A percentile compares a stretch with the other conserved stretches of the same genome.
phyloP scores from a whole-genome alignment of 2,329 filamentous ascomycete genomes.

The Daldinia sp. region DNA sequence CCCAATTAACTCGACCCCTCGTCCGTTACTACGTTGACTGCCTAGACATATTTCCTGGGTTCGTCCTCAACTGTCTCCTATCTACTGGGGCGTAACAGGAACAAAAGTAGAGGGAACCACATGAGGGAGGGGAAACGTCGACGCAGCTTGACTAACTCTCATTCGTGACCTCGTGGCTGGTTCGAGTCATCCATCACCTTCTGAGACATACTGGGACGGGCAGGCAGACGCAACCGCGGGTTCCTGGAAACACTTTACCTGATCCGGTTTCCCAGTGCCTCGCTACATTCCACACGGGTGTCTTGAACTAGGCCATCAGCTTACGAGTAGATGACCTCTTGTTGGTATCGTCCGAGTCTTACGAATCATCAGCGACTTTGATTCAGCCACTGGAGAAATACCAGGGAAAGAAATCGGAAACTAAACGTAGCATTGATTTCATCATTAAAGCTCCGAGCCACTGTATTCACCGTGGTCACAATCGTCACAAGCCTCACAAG shows the following conservation, averaged over 20 bases:
- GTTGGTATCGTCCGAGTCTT: conserved; percentile 14
- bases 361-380: conserved; percentile 18
- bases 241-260: conserved; percentile 33
- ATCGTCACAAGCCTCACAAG: conserved; percentile 22
- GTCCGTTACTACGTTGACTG: conserved; percentile 12
- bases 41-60: neutral
- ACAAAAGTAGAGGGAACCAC: conserved; percentile 19
- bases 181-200: conserved; percentile 29
- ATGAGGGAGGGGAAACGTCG: conserved; percentile 11
- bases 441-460: conserved; percentile 32
- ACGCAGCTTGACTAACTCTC: conserved; percentile 24
- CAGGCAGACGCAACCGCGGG: conserved; percentile 27
- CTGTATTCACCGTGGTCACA: conserved; percentile 13
- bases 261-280: conserved; percentile 25
- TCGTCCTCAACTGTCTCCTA: conserved; percentile 14
- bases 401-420: conserved; percentile 6
- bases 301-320: conserved; percentile 27
- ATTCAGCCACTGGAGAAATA: conserved; percentile 18
- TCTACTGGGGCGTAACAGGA: conserved; percentile 27
- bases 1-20: neutral
- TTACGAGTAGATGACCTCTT: conserved; percentile 18
- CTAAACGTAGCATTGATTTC: conserved; percentile 28
- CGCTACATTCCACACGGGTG: conserved; percentile 29
- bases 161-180: conserved; percentile 32
- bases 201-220: conserved; percentile 18